Percentiles rank a stretch among this genome's conserved stretches.
Conservation (phyloP, 1,139 yeast species). For the Blastobotrys arbuscula region DNA sequence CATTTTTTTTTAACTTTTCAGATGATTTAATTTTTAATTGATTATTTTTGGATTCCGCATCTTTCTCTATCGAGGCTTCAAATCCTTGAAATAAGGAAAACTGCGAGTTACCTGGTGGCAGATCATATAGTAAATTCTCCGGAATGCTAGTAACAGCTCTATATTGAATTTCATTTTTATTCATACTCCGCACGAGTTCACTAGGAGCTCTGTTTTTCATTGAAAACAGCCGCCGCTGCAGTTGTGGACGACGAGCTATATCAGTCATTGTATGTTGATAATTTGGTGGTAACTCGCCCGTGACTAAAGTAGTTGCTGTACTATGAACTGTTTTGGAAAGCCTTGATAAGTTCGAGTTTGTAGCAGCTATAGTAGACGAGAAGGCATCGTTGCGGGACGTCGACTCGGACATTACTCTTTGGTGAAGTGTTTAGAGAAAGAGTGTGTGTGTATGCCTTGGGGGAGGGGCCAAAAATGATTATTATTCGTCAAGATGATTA, state of each 20-base stretch:
- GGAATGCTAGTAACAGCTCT: conserved; percentile 44
- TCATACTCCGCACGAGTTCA: conserved; percentile 34
- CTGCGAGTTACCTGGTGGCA: conserved; percentile 38
- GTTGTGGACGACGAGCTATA: conserved; percentile 35
- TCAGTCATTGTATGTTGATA: conserved; percentile 47
- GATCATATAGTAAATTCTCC: conserved; percentile 49
- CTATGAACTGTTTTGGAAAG: conserved; percentile 37
- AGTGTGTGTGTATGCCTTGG: neutral
- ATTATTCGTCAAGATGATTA: too few species aligned
- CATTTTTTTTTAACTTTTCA: conserved; percentile 22
- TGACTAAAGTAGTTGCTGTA: conserved; percentile 35
- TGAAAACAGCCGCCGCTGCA: conserved; percentile 36
- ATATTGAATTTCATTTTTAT: conserved; percentile 27
- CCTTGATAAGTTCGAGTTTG: conserved; percentile 35
- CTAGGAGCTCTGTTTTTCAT: conserved; percentile 38
- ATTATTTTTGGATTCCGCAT: neutral
- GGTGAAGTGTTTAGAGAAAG: neutral
- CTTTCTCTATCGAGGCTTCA: conserved; percentile 40
- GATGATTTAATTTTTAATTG: conserved; percentile 20
- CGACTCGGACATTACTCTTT: neutral
- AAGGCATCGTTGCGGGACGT: conserved; percentile 21
- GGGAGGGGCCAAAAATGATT: too few species aligned
- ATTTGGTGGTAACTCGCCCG: conserved; percentile 38
- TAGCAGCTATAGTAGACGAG: conserved; percentile 35
- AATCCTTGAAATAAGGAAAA: conserved; percentile 65